Evolutionary conservation across 768 basidiomycete species (phyloP).

Genomic region (Coprinopsis cinerea): DNA sequence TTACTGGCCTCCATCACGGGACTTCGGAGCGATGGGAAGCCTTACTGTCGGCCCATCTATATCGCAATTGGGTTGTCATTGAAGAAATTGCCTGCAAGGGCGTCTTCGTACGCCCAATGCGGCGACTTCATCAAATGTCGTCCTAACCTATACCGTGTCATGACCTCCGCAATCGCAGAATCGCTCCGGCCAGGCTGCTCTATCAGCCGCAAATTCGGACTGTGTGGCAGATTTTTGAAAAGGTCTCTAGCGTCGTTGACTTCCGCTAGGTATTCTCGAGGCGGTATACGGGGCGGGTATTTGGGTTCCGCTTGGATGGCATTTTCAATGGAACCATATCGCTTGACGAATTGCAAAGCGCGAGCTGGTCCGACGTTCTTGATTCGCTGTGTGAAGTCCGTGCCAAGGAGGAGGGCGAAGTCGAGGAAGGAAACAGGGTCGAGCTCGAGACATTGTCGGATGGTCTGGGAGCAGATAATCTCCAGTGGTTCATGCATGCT

Average conservation of each 20-base stretch:
- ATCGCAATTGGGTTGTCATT: conserved; percentile 47
- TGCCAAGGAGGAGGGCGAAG: conserved; percentile 83
- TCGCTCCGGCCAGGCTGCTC: conserved; percentile 34
- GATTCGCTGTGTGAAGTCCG: conserved; percentile 85
- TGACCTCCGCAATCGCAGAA: conserved; percentile 34
- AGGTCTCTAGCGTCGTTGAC: conserved; percentile 56
- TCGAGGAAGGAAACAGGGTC: conserved; percentile 62
- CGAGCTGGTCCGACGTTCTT: conserved; percentile 73
- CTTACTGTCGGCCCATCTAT: too few species aligned
- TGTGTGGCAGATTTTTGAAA: conserved; percentile 61
- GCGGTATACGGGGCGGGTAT: conserved; percentile 43
- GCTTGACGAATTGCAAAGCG: conserved; percentile 70
- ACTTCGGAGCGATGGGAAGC: too few species aligned
- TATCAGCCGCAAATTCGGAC: conserved; percentile 39
- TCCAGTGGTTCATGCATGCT: conserved; percentile 52
- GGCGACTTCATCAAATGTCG: conserved; percentile 26
- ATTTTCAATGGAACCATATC: conserved; percentile 67
- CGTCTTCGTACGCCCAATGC: conserved; percentile 38
- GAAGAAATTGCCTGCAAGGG: conserved; percentile 62
- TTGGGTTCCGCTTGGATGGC: conserved; percentile 49
- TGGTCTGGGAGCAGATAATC: conserved; percentile 55
- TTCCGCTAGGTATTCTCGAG: conserved; percentile 54
- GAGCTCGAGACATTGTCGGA: conserved; percentile 55
- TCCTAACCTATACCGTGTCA: conserved; percentile 48
- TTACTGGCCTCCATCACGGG: too few species aligned